Conservation (phyloP, 805 yeast genomes). For the Diddensiella caesifluorescens region DNA sequence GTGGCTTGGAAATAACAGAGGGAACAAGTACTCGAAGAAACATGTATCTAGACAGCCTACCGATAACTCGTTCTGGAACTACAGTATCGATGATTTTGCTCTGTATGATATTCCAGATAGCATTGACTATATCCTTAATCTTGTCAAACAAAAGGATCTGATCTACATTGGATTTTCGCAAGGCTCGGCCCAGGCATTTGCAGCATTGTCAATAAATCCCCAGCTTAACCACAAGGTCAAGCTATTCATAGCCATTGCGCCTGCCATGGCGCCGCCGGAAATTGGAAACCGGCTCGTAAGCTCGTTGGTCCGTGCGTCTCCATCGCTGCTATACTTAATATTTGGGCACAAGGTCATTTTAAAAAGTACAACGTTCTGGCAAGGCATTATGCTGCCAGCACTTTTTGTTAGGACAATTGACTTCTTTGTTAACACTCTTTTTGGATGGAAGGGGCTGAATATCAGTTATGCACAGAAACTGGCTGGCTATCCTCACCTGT, state of each 20-base stretch:
- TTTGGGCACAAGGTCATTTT: slow-evolving; percentile 73
- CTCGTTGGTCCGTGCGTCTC: slow-evolving; percentile 68
- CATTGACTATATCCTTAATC: slow-evolving; percentile 61
- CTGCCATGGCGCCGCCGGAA: slow-evolving; percentile 91
- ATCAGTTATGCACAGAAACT: slow-evolving; percentile 69
- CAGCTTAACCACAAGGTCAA: slow-evolving; percentile 51
- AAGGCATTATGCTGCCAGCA: slow-evolving; percentile 68
- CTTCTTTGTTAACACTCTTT: slow-evolving; percentile 56
- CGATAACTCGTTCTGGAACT: slow-evolving; percentile 71
- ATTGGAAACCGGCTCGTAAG: slow-evolving; percentile 72
- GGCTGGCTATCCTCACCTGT: slow-evolving; percentile 78
- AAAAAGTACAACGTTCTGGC: slow-evolving; percentile 79
- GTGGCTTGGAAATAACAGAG: slow-evolving; percentile 90
- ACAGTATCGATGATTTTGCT: slow-evolving; percentile 88
- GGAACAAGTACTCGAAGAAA: slow-evolving; percentile 86
- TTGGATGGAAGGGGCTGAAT: slow-evolving; percentile 74
- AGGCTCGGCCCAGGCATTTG: slow-evolving; percentile 92
- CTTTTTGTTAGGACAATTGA: slow-evolving; percentile 70
- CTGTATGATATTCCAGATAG: slow-evolving; percentile 82
- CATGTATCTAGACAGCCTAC: slow-evolving; percentile 47
- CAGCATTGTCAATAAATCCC: slow-evolving; percentile 62
- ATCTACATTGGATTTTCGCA: slow-evolving; percentile 87
- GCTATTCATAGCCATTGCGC: slow-evolving; percentile 76
- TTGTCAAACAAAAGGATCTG: slow-evolving; percentile 42
- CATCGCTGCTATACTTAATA: slow-evolving; percentile 59